Evolutionary conservation across 495 filamentous ascomycete genomes (phyloP).

Genomic region (Sphaerosporella brunnea): DNA sequence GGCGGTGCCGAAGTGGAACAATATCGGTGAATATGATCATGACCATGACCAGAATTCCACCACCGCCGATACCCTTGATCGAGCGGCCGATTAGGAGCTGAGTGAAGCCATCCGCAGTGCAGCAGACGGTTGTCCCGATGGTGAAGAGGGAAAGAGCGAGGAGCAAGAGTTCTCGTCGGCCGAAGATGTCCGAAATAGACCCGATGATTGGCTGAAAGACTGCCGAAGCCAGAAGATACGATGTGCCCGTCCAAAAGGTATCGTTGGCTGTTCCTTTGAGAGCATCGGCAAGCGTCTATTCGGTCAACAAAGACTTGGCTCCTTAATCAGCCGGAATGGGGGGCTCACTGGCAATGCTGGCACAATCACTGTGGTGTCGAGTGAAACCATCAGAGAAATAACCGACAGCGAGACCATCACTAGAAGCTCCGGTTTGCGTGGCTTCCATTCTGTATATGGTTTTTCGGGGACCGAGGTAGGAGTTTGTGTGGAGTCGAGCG

Average conservation of each 20-base stretch:
- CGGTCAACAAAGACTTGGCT: no score
- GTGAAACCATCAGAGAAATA: slow-evolving; percentile 34
- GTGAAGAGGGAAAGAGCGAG: slow-evolving; percentile 31
- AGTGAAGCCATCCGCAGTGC: background rate
- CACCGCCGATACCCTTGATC: background rate
- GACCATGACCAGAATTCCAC: slow-evolving; percentile 33
- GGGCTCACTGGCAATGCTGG: slow-evolving; percentile 24
- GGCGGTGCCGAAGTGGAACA: slow-evolving; percentile 34
- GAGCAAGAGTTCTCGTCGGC: slow-evolving; percentile 28
- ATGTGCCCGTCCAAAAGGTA: slow-evolving; percentile 40
- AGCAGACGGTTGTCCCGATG: slow-evolving; percentile 25
- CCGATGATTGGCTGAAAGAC: slow-evolving; percentile 35
- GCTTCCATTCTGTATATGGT: no score
- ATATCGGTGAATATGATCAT: slow-evolving; percentile 51
- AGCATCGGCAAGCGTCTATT: slow-evolving; percentile 29
- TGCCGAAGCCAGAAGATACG: slow-evolving; percentile 34
- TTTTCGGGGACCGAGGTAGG: no score
- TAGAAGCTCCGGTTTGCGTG: background rate
- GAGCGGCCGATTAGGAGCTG: background rate
- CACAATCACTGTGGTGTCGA: slow-evolving; percentile 40
- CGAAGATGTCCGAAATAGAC: slow-evolving; percentile 34
- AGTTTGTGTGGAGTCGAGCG: no score
- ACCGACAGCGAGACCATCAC: slow-evolving; percentile 32
- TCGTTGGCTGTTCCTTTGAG: slow-evolving; percentile 32
- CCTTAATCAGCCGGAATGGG: background rate